Evolutionary conservation across 1,284 basidiomycete species (phyloP), one percentile per base, ranked within the genome.

Genomic region (Apiotrichum veenhuisii): DNA sequence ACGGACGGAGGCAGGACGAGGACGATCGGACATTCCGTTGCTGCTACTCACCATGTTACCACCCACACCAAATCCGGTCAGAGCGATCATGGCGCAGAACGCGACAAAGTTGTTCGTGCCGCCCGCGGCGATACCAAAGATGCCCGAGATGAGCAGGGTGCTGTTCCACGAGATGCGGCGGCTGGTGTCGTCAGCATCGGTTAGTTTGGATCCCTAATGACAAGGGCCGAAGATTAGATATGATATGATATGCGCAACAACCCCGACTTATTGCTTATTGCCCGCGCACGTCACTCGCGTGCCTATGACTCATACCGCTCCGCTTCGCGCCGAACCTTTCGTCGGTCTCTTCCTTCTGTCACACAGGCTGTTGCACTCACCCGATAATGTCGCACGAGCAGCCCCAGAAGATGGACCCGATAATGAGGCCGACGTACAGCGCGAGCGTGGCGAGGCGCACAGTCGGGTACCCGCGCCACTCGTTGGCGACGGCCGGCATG

Each of bases 71-170:
- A 86, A 81, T 25, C 84, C 83, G 58, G 82, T 67, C 57, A 79
- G 81, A 10, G 81, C 57, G 22, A 61, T 52, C 38, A 62, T 30
- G 44, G 38, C 33, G 30, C 54, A 61, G 45, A 62, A 45, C 34
- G 78, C 71, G 33, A 79, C 73, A 65, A 85, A 85, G 65, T 79
- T 82, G 8, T 78, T 73, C 14, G 83, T 78, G 3, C 78, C 82
- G 22, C 83, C 85, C 1, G 83, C 80, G 0, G 81, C 81, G 48
- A 85, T 76, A 17, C 84, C 84, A 63, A 86, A 86, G 0, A 84
- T 69, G 34, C 82, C 83, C 25, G 78, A 78, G 50, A 86, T 72
- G 65, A 85, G 81, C 23, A 87, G 74, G 0, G 85, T 85, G 14
- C 80, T 79, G 63, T 86, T 80, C 78, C 84, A 86, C 4, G 83